Evolutionary conservation across 768 basidiomycete genomes (phyloP), one percentile per base, ranked within the genome.

Genomic region (Collybia nuda): DNA sequence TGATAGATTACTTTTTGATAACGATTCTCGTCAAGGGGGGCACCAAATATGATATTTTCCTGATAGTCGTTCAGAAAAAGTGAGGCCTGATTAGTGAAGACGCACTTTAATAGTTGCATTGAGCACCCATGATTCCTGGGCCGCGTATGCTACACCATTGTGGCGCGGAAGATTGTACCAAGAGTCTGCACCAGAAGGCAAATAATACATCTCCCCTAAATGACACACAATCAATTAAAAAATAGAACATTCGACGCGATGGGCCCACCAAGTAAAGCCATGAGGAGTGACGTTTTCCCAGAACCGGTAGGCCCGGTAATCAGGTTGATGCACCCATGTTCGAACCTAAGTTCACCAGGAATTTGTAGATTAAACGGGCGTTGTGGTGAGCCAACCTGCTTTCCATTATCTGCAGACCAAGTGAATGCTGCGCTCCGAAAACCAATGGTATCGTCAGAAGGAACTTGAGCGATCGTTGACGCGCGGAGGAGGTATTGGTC

Each of bases 91-190:
- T 11, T 14, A 3, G 6, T 6, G 12, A 11, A 6, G 32, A 36
- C 39, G 17, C 24, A 82, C 85, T 62, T 69, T 74, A 46, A 90
- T 88, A 0, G 87, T 90, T 51, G 86, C 87, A 55, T 90, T 92
- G 63, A 85, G 80, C 2, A 92, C 84, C 90, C 90, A 95, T 3
- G 87, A 83, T 61, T 92, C 89, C 63, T 95, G 91, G 2, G 86
- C 85, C 4, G 86, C 86, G 62, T 89, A 92, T 2, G 89, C 84
- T 32, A 94, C 77, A 3, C 90, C 89, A 1, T 75, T 75, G 2
- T 68, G 69, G 2, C 88, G 72, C 19, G 90, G 90, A 5, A 93
- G 77, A 54, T 80, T 82, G 64, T 77, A 88, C 77, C 80, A 86
- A 0, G 87, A 82, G 37, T 78, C 75, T 1, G 78, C 70, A 7